A percentile compares a stretch with the other conserved stretches of the same genome.
Conservation (phyloP, 805 yeast genomes). For the Torulaspora microellipsoides region DNA sequence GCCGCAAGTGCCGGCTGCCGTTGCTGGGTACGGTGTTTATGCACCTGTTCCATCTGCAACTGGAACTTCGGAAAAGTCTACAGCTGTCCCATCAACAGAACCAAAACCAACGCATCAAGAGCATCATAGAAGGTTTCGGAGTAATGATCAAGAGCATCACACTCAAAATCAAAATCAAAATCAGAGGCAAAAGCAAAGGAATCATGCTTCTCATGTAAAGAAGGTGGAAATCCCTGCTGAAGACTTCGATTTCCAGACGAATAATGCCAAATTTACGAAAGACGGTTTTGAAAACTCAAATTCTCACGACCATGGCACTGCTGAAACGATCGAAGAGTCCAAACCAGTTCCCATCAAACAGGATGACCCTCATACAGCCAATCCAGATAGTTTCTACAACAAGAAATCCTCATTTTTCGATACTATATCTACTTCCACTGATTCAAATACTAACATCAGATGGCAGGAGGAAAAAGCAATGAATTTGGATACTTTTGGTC, state of each 20-base stretch:
- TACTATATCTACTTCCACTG: conserved; percentile 66
- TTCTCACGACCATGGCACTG: conserved; percentile 12
- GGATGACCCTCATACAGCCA: conserved; percentile 5
- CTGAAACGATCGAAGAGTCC: conserved; percentile 2
- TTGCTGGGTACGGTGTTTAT: conserved; percentile 34
- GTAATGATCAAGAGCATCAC: conserved; percentile 1
- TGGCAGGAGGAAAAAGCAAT: conserved; percentile 70
- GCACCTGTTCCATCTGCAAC: conserved; percentile 21
- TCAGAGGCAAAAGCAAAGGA: conserved; percentile 5
- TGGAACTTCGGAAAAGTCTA: background rate
- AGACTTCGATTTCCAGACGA: conserved; percentile 72
- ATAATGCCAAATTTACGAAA: conserved; percentile 66
- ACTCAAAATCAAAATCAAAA: conserved; percentile 1
- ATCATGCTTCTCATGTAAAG: conserved; percentile 7
- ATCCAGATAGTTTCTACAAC: conserved; percentile 50
- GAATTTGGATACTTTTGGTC: conserved; percentile 83
- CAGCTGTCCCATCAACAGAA: background rate
- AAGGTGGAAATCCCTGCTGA: conserved; percentile 43
- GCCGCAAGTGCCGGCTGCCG: conserved; percentile 33
- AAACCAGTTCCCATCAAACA: background rate
- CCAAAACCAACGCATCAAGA: background rate
- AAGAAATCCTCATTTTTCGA: conserved; percentile 87
- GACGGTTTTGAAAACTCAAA: conserved; percentile 38
- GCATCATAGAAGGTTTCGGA: background rate
- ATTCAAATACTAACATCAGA: conserved; percentile 45